A percentile compares a stretch with the other conserved stretches of the same genome.
Evolutionary conservation across 768 basidiomycete genomes (phyloP).

Genomic region (Kwoniella shandongensis): DNA sequence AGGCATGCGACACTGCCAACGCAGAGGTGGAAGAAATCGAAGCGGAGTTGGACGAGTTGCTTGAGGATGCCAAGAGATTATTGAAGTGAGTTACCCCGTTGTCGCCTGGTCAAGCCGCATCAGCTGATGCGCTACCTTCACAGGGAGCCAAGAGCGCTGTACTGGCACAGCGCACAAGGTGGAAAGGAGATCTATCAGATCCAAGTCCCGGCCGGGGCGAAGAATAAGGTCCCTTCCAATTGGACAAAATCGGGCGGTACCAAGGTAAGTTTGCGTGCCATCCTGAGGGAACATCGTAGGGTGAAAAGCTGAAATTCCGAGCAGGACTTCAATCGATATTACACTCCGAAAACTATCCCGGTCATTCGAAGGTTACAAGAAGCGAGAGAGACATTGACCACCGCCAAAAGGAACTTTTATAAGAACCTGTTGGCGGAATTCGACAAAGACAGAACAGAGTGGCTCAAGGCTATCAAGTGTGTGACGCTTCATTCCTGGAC

Average conservation of each 20-base stretch:
- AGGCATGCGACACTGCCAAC: slow-evolving; percentile 75
- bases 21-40: slow-evolving; percentile 71
- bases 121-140: neutral
- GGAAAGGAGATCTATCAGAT: slow-evolving; percentile 94
- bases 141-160: neutral
- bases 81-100: neutral
- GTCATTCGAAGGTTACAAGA: slow-evolving; percentile 84
- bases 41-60: slow-evolving; percentile 65
- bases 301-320: neutral
- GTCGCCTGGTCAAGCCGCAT: neutral
- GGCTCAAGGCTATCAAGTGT: slow-evolving; percentile 50
- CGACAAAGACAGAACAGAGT: slow-evolving; percentile 48
- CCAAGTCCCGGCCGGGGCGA: slow-evolving; percentile 64
- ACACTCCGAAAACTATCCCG: slow-evolving; percentile 68
- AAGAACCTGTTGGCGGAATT: slow-evolving; percentile 48
- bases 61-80: slow-evolving; percentile 64
- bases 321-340: slow-evolving; percentile 73
- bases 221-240: slow-evolving; percentile 68
- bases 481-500: slow-evolving; percentile 13
- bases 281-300: neutral
- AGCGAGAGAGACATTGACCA: slow-evolving; percentile 80
- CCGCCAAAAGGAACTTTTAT: slow-evolving; percentile 79
- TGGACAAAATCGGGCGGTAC: slow-evolving; percentile 81
- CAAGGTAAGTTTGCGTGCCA: slow-evolving; percentile 60
- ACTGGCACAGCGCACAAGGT: slow-evolving; percentile 75